Evolutionary conservation across 2,329 filamentous ascomycete genomes (phyloP), one percentile per base, ranked within the genome.

Genomic region (Colletotrichum shisoi): DNA sequence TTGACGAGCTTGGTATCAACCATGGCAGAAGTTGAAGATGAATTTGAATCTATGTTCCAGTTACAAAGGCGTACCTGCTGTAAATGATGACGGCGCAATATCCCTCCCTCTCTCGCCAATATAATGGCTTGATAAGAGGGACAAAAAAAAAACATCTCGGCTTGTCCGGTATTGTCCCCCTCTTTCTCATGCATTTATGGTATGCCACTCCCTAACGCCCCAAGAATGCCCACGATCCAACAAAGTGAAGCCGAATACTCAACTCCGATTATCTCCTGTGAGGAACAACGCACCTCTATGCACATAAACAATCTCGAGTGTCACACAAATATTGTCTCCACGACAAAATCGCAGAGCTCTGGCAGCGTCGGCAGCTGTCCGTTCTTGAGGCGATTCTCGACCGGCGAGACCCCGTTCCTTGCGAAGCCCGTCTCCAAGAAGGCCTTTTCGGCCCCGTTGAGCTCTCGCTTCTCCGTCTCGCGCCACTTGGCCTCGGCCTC

Each of bases 401-500:
- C 66, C 37, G 74, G 73, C 45, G 71, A 63, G 45, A 74, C 65
- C 40, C 68, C 67, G 19, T 51, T 68, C 42, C 68, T 46, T 8
- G 76, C 80, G 37, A 83, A 79, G 52, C 84, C 85, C 34, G 83
- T 87, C 72, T 87, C 83, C 58, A 89, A 80, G 68, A 87, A 86
- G 1, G 81, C 82, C 71, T 82, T 83, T 72, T 89, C 85, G 1
- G 81, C 81, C 9, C 80, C 81, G 21, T 83, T 84, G 19, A 89
- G 76, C 64, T 84, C 84, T 24, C 83, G 78, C 46, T 84, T 85
- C 77, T 93, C 89, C 56, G 84, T 84, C 71, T 86, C 84, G 63
- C 85, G 84, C 91, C 91, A 94, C 73, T 86, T 85, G 51, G 82
- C 82, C 79, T 94, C 91, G 1, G 91, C 91, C 72, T 89, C 86